These are phyloP conservation scores for Calonectria ilicicola DNA, from an alignment of 2,329 filamentous ascomycete genomes.

Conservation along the genomic window DNA sequence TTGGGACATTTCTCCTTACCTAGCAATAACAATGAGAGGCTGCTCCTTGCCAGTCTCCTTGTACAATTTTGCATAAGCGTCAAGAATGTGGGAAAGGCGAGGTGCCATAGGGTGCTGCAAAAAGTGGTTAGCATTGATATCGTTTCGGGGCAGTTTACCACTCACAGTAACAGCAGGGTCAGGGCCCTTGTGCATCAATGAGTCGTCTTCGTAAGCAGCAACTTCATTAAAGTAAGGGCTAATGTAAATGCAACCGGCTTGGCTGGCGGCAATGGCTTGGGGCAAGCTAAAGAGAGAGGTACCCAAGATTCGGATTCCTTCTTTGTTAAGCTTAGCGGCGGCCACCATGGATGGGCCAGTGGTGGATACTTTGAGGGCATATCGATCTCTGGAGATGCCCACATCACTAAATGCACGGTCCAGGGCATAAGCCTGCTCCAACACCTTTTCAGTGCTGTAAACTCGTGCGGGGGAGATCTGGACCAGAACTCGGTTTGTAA, in stretches of 20 bases:
- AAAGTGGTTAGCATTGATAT: neutral
- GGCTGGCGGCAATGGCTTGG: constrained; percentile 40
- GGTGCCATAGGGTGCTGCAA: neutral
- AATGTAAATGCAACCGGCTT: constrained; percentile 37
- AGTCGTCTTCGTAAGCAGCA: constrained; percentile 31
- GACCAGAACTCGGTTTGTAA: constrained; percentile 37
- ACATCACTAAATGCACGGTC: constrained; percentile 29
- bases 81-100: neutral
- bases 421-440: constrained; percentile 33
- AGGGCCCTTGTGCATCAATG: constrained; percentile 13
- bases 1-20: neutral
- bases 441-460: constrained; percentile 29
- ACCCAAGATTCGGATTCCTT: constrained; percentile 39
- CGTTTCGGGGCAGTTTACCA: neutral
- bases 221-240: constrained; percentile 40
- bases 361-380: constrained; percentile 38
- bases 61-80: neutral
- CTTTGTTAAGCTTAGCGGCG: constrained; percentile 25
- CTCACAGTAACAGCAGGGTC: constrained; percentile 32
- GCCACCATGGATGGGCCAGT: constrained; percentile 35
- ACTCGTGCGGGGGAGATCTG: constrained; percentile 34
- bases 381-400: constrained; percentile 33
- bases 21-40: neutral
- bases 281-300: constrained; percentile 36
- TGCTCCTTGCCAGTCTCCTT: neutral